Evolutionary conservation across 257 asterid genomes (phyloP).

Genomic region (Eucommia ulmoides): DNA sequence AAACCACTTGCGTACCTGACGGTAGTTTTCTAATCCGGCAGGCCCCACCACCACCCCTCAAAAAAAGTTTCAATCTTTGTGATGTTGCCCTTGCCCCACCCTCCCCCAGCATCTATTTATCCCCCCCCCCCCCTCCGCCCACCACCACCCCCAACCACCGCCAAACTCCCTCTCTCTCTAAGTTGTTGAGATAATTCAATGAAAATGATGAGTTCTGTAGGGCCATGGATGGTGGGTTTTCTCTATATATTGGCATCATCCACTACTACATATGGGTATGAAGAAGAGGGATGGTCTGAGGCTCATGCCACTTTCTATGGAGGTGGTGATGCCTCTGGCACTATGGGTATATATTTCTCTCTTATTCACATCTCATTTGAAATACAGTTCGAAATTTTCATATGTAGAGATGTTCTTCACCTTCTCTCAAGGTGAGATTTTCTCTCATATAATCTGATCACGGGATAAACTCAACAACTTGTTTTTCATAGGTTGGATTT

Average conservation of each 20-base stretch:
- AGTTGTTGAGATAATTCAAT: neutral
- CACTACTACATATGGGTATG: neutral
- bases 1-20: no score
- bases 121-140: neutral
- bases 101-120: neutral
- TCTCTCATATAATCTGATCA: neutral
- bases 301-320: conserved; percentile 2
- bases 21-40: no score
- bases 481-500: no score
- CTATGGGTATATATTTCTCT: neutral
- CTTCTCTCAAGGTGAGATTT: neutral
- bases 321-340: conserved; percentile 1
- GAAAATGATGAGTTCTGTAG: neutral
- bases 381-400: no score
- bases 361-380: no score
- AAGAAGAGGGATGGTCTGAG: neutral
- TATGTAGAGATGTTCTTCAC: neutral
- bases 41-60: no score
- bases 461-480: neutral
- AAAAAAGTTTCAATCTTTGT: no score
- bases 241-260: no score
- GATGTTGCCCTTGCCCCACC: no score
- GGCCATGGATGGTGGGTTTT: neutral
- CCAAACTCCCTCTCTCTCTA: neutral
- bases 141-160: neutral